Evolutionary conservation across 129 eudicot species (phyloP).

Genomic region (Logfia minima): DNA sequence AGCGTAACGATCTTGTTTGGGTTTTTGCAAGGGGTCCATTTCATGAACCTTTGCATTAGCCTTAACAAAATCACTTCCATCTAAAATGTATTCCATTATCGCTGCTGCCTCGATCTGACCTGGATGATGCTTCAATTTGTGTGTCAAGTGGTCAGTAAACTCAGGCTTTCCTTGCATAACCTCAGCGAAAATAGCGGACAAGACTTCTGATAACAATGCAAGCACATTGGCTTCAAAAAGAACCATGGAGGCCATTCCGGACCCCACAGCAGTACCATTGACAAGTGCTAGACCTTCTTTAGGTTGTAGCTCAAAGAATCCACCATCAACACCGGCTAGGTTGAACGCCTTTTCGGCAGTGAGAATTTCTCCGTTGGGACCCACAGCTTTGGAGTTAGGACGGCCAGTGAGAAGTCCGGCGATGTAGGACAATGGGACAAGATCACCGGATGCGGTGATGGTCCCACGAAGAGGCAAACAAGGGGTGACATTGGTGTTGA

Average conservation of each 20-base stretch:
- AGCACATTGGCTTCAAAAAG: slow-evolving; percentile 71
- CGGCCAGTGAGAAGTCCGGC: slow-evolving; percentile 86
- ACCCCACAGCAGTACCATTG: slow-evolving; percentile 89
- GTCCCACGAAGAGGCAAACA: slow-evolving; percentile 85
- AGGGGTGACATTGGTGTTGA: slow-evolving; percentile 77
- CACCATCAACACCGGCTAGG: slow-evolving; percentile 58
- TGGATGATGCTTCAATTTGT: slow-evolving; percentile 77
- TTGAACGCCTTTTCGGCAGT: slow-evolving; percentile 59
- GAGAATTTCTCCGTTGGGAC: slow-evolving; percentile 58
- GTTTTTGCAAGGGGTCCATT: slow-evolving; percentile 75
- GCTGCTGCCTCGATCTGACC: slow-evolving; percentile 96
- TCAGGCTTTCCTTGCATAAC: slow-evolving; percentile 93
- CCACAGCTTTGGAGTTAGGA: slow-evolving; percentile 75
- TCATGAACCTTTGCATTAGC: slow-evolving; percentile 65
- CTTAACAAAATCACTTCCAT: slow-evolving; percentile 65
- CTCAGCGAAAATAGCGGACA: slow-evolving; percentile 85
- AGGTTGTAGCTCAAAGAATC: slow-evolving; percentile 82
- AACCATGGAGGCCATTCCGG: slow-evolving; percentile 82
- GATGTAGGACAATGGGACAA: slow-evolving; percentile 80
- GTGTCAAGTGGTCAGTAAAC: slow-evolving; percentile 83
- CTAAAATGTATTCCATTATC: slow-evolving; percentile 81
- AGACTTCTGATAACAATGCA: slow-evolving; percentile 59
- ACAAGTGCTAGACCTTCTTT: slow-evolving; percentile 88
- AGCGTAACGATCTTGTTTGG: slow-evolving; percentile 76
- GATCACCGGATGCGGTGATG: slow-evolving; percentile 83